A percentile compares a stretch with the other conserved stretches of the same genome.
These are phyloP conservation scores for Microglena sp. DNA, from an alignment of 139 green algal species.

Conservation along the genomic window DNA sequence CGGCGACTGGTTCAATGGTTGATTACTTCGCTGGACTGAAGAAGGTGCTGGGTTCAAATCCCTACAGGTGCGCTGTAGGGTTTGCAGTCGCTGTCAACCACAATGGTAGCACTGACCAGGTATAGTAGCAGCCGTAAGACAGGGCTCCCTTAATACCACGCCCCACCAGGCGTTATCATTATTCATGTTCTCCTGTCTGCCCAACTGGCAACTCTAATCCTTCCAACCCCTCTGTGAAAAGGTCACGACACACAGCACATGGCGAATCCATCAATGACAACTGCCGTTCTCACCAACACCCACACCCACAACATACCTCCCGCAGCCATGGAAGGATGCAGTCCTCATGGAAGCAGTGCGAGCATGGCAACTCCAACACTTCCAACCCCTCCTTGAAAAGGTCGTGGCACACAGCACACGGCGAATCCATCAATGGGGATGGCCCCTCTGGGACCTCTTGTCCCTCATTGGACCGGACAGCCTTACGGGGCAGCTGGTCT, in stretches of 20 bases:
- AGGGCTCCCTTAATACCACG: too few relatives aligned
- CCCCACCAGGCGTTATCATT: too few relatives aligned
- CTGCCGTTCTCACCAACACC: not conserved
- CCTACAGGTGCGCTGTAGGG: too few relatives aligned
- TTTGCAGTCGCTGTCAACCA: too few relatives aligned
- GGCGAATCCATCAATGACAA: not conserved
- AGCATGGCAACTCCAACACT: slow-evolving; percentile 20
- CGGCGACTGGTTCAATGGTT: too few relatives aligned
- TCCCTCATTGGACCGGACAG: not conserved
- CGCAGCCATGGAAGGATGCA: slow-evolving; percentile 20
- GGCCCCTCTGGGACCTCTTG: not conserved
- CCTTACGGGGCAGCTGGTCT: not conserved
- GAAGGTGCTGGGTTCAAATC: too few relatives aligned
- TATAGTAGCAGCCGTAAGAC: too few relatives aligned
- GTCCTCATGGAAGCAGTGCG: slow-evolving; percentile 28
- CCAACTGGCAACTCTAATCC: slow-evolving; percentile 22
- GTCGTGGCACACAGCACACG: slow-evolving; percentile 23
- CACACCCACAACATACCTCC: slow-evolving; percentile 3
- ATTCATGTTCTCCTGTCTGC: too few relatives aligned
- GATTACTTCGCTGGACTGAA: too few relatives aligned
- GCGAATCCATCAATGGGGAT: not conserved
- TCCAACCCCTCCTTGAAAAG: not conserved
- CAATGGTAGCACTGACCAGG: too few relatives aligned
- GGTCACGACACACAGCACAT: slow-evolving; percentile 22
- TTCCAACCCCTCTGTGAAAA: not conserved